Base-by-base conservation (phyloP, 106 monocot species). In the Ottelia alismoides region DNA sequence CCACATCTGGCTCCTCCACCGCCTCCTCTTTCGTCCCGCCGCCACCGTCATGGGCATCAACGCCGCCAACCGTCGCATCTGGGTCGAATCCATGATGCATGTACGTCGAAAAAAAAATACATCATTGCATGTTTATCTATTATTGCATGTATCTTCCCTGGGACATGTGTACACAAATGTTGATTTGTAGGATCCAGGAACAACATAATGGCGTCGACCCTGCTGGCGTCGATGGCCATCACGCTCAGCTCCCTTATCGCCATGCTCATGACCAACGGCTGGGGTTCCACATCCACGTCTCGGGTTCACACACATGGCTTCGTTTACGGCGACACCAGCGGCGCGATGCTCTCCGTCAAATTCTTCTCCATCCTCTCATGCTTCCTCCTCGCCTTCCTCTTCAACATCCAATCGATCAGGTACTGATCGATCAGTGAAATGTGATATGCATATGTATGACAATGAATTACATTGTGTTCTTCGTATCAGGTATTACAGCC, bases 151-250 rank as follows among this genome's bases (percentile, higher is more conserved):
- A 11, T 25, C 6, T 25, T 0, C 28, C 27, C 1, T 2, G 17
- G 1, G 26, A 12, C 28, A 16, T 53, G 5, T 53, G 11, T 11
- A 57, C 12, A 35, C 20, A 30, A 28, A 16, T 6, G 20, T 1
- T 0, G 12, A 44, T 11, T 11, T 44, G 43, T 17, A 55, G 55
- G 55, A 55, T 19, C 55, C 55, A 31, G 55, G 21, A 1, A 57
- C 24, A 92, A 76, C 74, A 92, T 92, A 30, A 87, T 92, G 92
- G 87, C 85, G 10, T 83, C 86, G 25, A 80, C 92, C 2, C 62
- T 92, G 11, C 71, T 92, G 46, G 82, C 83, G 14, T 61, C 80
- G 1, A 77, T 69, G 5, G 74, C 80, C 44, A 79, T 87, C 76
- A 80, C 64, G 68, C 92, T 92, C 17, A 32, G 70, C 70, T 86